A percentile compares a stretch with the other conserved stretches of the same genome.
These are phyloP conservation scores for Monilinia laxa DNA, from an alignment of 2,329 filamentous ascomycete species.

Conservation along the genomic window DNA sequence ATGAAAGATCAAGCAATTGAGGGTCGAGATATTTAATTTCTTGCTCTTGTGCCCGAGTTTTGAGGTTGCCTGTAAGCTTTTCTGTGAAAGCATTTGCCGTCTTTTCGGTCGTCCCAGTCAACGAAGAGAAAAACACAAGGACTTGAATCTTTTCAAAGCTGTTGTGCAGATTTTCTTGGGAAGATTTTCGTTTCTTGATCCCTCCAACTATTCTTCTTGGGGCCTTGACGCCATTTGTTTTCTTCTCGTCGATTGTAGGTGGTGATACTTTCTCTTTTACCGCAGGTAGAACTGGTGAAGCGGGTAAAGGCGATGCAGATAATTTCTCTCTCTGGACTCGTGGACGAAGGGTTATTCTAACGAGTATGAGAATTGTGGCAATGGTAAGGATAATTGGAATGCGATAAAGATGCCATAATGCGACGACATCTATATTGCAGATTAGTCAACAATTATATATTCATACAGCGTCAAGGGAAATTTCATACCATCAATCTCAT, in stretches of 20 bases:
- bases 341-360: conserved; percentile 40
- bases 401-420: conserved; percentile 49
- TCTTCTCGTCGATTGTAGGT: conserved; percentile 29
- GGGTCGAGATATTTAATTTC: conserved; percentile 52
- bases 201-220: conserved; percentile 42
- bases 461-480: neutral
- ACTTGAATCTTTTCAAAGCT: conserved; percentile 59
- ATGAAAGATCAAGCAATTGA: conserved; percentile 72
- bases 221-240: conserved; percentile 37
- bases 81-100: conserved; percentile 64
- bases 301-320: conserved; percentile 36
- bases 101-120: conserved; percentile 80
- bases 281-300: conserved; percentile 30
- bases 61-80: conserved; percentile 46
- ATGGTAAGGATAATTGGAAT: conserved; percentile 46
- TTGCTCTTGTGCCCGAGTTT: conserved; percentile 25
- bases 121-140: conserved; percentile 83
- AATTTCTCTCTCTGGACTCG: conserved; percentile 38
- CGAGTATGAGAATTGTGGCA: conserved; percentile 42
- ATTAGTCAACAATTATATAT: conserved; percentile 1
- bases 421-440: conserved; percentile 33
- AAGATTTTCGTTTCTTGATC: conserved; percentile 35
- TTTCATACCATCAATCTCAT: conserved; percentile 29
- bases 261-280: conserved; percentile 32
- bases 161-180: conserved; percentile 37